phyloP scores from a whole-genome alignment of 345 rosid genomes.

The Salix purpurea region DNA sequence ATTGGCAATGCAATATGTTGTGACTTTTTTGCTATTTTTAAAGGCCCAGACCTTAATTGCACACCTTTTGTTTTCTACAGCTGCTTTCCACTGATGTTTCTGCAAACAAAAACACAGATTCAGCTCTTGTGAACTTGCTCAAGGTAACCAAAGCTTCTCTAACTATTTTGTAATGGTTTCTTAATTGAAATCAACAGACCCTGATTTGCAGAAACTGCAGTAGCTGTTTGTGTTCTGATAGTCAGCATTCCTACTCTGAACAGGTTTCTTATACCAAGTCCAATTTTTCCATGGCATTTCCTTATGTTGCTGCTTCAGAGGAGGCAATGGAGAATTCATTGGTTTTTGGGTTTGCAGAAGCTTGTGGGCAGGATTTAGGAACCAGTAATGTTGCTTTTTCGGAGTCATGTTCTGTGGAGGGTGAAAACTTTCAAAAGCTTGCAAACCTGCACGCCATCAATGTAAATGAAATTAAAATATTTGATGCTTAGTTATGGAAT shows the following conservation, averaged over 20 bases:
- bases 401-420: constrained; percentile 64
- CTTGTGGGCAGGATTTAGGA: constrained; percentile 51
- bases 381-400: constrained; percentile 57
- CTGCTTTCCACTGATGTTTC: constrained; percentile 68
- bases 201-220: not conserved
- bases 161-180: not conserved
- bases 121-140: constrained; percentile 60
- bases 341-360: constrained; percentile 61
- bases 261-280: constrained; percentile 62
- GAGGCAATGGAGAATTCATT: constrained; percentile 68
- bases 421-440: constrained; percentile 57
- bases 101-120: constrained; percentile 42
- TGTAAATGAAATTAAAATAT: constrained; percentile 34
- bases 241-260: constrained; percentile 14
- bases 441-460: constrained; percentile 53
- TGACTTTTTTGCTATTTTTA: not conserved
- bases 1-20: not conserved
- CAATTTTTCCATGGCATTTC: constrained; percentile 92
- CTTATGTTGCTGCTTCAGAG: constrained; percentile 66
- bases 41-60: constrained; percentile 5
- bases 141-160: constrained; percentile 41
- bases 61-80: constrained; percentile 33
- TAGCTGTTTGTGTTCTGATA: constrained; percentile 7
- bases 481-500: not conserved
- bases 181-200: not conserved